Conservation (phyloP, 495 filamentous ascomycete genomes). For the Lophiotrema nucula region DNA sequence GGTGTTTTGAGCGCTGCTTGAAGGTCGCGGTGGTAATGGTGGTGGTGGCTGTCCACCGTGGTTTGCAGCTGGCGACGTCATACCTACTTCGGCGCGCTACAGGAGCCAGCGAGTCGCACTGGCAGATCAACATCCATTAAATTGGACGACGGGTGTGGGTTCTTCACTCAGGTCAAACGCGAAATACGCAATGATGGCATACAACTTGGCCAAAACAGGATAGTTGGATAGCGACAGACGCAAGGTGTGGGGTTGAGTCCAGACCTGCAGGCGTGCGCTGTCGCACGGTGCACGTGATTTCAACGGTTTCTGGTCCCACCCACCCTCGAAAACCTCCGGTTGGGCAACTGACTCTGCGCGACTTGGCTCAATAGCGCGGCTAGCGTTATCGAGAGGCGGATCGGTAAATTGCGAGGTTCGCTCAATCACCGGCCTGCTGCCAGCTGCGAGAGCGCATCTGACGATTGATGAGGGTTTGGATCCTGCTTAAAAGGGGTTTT, state of each 20-base stretch:
- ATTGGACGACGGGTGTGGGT: too few species aligned
- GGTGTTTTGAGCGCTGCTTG: background rate
- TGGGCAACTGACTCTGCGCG: background rate
- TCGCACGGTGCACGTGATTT: background rate
- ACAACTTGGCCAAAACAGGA: slow-evolving; percentile 7
- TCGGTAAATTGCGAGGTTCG: slow-evolving; percentile 4
- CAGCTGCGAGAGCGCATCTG: too few species aligned
- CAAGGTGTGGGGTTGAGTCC: background rate
- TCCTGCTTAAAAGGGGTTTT: background rate
- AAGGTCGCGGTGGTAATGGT: slow-evolving; percentile 13
- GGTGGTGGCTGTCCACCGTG: background rate
- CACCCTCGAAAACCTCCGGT: background rate
- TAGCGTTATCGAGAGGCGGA: background rate
- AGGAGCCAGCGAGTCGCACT: background rate
- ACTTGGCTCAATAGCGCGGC: background rate
- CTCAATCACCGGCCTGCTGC: background rate
- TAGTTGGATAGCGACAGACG: slow-evolving; percentile 2
- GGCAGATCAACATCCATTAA: too few species aligned
- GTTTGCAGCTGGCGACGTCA: slow-evolving; percentile 17
- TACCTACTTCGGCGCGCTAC: background rate
- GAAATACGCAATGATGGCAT: too few species aligned
- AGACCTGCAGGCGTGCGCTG: background rate
- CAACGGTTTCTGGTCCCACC: too few species aligned
- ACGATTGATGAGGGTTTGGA: background rate
- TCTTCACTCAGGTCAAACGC: too few species aligned